Percentiles rank a stretch among this genome's conserved stretches.
These are phyloP conservation scores for Clarkia xantiana DNA, from an alignment of 345 rosid genomes.

Conservation along the genomic window DNA sequence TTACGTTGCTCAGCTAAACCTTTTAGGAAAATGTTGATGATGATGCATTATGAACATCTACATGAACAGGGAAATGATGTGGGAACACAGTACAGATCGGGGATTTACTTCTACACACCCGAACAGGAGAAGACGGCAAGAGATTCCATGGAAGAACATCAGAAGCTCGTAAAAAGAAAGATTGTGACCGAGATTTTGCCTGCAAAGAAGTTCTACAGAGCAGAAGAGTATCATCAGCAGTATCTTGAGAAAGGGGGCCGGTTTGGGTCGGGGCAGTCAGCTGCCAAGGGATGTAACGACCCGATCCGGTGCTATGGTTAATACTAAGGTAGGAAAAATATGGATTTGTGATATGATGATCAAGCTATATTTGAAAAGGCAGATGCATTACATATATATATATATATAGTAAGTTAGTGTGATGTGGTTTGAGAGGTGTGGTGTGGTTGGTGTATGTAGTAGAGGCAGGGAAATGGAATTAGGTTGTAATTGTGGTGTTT, in stretches of 20 bases:
- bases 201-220: constrained; percentile 79
- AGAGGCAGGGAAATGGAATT: too few species aligned
- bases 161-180: constrained; percentile 42
- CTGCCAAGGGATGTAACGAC: constrained; percentile 76
- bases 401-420: too few species aligned
- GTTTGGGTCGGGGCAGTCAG: constrained; percentile 56
- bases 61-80: constrained; percentile 72
- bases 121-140: constrained; percentile 74
- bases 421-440: too few species aligned
- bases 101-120: constrained; percentile 60
- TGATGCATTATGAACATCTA: neutral
- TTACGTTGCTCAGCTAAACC: too few species aligned
- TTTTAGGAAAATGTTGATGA: too few species aligned
- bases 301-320: constrained; percentile 90
- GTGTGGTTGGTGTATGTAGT: too few species aligned
- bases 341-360: too few species aligned
- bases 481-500: too few species aligned
- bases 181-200: constrained; percentile 79
- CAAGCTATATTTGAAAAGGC: too few species aligned
- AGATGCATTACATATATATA: too few species aligned
- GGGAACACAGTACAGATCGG: constrained; percentile 86
- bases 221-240: constrained; percentile 90
- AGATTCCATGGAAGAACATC: constrained; percentile 55
- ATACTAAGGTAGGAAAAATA: neutral
- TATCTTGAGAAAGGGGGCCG: constrained; percentile 89